Conservation (phyloP, 805 yeast genomes). For the Pichia ethanolica region DNA sequence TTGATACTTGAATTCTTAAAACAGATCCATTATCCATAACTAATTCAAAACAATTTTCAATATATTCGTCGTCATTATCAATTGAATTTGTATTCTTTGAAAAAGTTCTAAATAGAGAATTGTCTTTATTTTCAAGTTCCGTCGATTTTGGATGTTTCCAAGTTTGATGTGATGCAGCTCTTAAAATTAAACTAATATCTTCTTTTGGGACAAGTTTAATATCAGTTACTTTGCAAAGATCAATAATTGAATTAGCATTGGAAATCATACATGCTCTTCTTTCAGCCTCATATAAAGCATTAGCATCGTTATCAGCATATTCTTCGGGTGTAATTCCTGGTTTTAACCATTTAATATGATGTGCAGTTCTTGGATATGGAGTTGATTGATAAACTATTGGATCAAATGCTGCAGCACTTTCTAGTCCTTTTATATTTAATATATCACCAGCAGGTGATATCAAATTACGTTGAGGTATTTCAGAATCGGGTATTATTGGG, state of each 20-base stretch:
- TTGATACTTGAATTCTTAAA: slow-evolving; percentile 51
- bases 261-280: slow-evolving; percentile 50
- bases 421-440: slow-evolving; percentile 20
- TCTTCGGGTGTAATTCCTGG: slow-evolving; percentile 30
- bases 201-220: slow-evolving; percentile 29
- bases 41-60: slow-evolving; percentile 49
- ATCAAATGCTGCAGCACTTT: slow-evolving; percentile 17
- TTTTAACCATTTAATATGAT: slow-evolving; percentile 59
- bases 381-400: slow-evolving; percentile 34
- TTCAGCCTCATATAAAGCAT: slow-evolving; percentile 59
- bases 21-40: slow-evolving; percentile 37
- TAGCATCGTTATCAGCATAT: slow-evolving; percentile 42
- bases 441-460: slow-evolving; percentile 32
- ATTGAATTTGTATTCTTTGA: background rate
- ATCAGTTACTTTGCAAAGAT: slow-evolving; percentile 42
- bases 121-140: background rate
- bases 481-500: slow-evolving; percentile 43
- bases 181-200: slow-evolving; percentile 21
- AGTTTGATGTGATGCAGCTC: slow-evolving; percentile 24
- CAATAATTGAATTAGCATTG: slow-evolving; percentile 54
- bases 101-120: background rate
- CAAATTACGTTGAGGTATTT: background rate
- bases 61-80: slow-evolving; percentile 7
- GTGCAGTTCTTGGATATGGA: slow-evolving; percentile 47
- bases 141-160: slow-evolving; percentile 20